Evolutionary conservation across 495 filamentous ascomycete species (phyloP), one percentile per base, ranked within the genome.

Genomic region (Aspergillus biplanus): DNA sequence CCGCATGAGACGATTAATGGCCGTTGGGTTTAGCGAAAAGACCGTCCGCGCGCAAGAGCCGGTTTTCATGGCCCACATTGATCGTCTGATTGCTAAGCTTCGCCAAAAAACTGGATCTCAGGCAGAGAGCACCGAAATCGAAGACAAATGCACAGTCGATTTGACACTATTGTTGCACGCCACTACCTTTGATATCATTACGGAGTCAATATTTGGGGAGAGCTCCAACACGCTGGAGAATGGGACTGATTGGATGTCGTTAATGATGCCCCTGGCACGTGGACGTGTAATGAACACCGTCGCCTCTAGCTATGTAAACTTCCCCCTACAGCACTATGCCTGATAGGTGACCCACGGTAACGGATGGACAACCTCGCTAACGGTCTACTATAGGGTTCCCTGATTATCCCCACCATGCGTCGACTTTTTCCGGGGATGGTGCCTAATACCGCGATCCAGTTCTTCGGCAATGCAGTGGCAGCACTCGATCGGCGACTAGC

Each of bases 141-240:
- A 33, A 21, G 7, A 21, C 6, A 6, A 21, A 7, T 7, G 55
- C 2, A 5, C 7, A 13, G 6, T 58, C 9, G 42, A 58, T 31
- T 11, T 48, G 39, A 32, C 39, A 7, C 37, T 47, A 27, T 37
- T n/a, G 42, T 52, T 50, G 44, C 48, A 59, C 32, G 48, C 11
- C 21, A 32, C 44, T 1, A 59, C 57, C 32, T 52, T 59, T 6
- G 55, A 57, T 32, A 57, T 57, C 55, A 46, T 47, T 8, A 39
- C 35, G 8, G 55, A 57, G 21, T 33, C 49, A 7, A 33, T 39
- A 1, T 59, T 52, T 9, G 47, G 47, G 2, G 57, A 52, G 31
- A n/a, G 33, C 16, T 34, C 49, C 11, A 32, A 35, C 6, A 34
- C 13, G 11, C 56, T 49, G 13, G 37, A 42, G 37, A 42, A 8